These are phyloP conservation scores for Boletus eberwhitei DNA, from an alignment of 768 basidiomycete genomes.

Conservation along the genomic window DNA sequence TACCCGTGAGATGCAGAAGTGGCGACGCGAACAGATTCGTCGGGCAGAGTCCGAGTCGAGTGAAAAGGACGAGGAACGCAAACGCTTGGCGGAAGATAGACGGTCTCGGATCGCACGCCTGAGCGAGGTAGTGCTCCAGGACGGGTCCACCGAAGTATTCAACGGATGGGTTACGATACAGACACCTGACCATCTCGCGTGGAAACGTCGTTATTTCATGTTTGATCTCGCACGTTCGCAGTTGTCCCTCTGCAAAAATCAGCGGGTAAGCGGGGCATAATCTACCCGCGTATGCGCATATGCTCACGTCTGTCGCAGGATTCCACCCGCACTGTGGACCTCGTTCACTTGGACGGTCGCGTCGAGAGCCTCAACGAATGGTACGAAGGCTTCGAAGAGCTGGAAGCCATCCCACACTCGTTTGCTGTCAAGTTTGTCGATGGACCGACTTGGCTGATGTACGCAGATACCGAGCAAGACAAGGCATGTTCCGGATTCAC, in stretches of 20 bases:
- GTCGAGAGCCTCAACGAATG: conserved; percentile 53
- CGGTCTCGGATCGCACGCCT: conserved; percentile 44
- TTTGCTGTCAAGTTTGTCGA: conserved; percentile 63
- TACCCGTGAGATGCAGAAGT: conserved; percentile 48
- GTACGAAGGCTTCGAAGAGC: conserved; percentile 64
- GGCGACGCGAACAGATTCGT: conserved; percentile 48
- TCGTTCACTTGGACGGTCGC: conserved; percentile 45
- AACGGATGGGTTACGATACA: conserved; percentile 65
- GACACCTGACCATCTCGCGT: conserved; percentile 47
- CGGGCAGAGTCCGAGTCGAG: conserved; percentile 44
- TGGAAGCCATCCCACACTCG: conserved; percentile 62
- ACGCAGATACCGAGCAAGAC: conserved; percentile 58
- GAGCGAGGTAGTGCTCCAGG: conserved; percentile 41
- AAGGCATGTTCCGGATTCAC: conserved; percentile 39
- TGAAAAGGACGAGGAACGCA: conserved; percentile 42
- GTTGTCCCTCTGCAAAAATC: conserved; percentile 49
- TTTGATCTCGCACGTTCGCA: conserved; percentile 42
- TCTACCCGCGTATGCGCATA: not conserved
- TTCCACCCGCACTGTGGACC: conserved; percentile 23
- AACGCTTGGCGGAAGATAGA: conserved; percentile 37
- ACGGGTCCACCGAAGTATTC: conserved; percentile 37
- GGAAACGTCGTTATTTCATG: conserved; percentile 66
- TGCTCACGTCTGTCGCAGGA: conserved; percentile 25
- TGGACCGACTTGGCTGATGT: conserved; percentile 53
- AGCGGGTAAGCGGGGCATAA: conserved; percentile 38